A percentile compares a stretch with the other conserved stretches of the same genome.
These are phyloP conservation scores for Macrophomina pseudophaseolina DNA, from an alignment of 2,329 filamentous ascomycete species.

Conservation along the genomic window DNA sequence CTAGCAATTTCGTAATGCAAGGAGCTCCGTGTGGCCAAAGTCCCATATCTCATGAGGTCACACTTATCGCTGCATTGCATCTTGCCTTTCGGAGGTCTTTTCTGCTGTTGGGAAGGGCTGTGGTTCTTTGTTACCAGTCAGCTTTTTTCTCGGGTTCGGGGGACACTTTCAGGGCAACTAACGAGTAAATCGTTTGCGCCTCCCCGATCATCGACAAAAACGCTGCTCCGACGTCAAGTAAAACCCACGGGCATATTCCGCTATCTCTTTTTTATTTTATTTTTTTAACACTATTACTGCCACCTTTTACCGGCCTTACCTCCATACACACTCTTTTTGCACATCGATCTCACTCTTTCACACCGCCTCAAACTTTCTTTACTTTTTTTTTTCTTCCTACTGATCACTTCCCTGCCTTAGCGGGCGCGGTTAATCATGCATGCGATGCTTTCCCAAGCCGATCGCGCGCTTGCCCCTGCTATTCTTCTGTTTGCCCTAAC, in stretches of 20 bases:
- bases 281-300: not conserved
- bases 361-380: not conserved
- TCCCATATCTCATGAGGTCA: not conserved
- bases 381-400: not conserved
- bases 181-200: not conserved
- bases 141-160: not conserved
- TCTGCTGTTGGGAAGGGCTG: not conserved
- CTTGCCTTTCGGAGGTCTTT: constrained; percentile 11
- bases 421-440: constrained; percentile 6
- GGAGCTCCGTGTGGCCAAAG: not conserved
- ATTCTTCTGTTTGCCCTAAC: not conserved
- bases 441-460: not conserved
- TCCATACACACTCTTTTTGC: not conserved
- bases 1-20: not conserved
- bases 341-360: no score
- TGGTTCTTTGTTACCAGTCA: not conserved
- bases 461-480: no score
- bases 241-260: not conserved
- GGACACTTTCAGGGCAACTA: not conserved
- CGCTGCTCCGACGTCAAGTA: constrained; percentile 16
- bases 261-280: not conserved
- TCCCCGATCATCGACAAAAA: not conserved
- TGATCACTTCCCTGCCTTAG: not conserved
- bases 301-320: not conserved
- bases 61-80: not conserved